Base-by-base conservation (phyloP, 805 yeast species). In the Metschnikowia amazonensis region DNA sequence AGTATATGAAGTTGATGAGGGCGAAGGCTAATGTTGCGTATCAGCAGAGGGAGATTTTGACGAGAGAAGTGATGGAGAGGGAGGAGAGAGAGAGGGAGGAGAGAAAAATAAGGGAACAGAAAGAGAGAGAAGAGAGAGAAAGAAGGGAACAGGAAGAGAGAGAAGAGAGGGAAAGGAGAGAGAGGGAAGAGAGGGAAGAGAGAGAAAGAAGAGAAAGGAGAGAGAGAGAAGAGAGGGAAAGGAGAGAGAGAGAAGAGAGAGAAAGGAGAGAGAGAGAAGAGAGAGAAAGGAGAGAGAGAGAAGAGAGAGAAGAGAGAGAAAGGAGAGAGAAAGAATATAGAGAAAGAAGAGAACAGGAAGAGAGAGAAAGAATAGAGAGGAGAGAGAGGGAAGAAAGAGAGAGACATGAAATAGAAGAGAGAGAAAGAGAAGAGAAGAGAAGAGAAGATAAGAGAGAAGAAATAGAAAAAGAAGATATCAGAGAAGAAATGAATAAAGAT, bases 11-110 rank as follows among this genome's bases (percentile, higher is more conserved):
- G 47, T 52, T 71, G 45, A 64, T 67, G 24, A 56, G 76, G 36
- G 76, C 76, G 18, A 60, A 65, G 52, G 76, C 75, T 5, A 72
- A 72, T 44, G 62, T 72, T 7, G 73, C 74, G 3, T 69, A 66
- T 46, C 76, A 72, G 50, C 49, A 59, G 46, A 53, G 76, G 42
- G 75, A 71, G 49, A 49, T 50, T 2, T 48, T 51, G 48, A 45
- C 50, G 3, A 44, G 25, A 43, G 34, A 38, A 27, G 45, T 31
- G 4, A 30, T 36, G 17, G 42, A 40, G 27, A 34, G 35, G 33
- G 30, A 36, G 31, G 23, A 17, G n/a, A 4, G 3, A 27, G 29
- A 36, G 20, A 14, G 16, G 7, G 16, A 7, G 17, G 23, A 17
- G 16, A 11, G n/a, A 3, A 18, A 36, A 16, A 7, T 11, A 21